Base-by-base conservation (phyloP, 306 rosid genomes). In the Chamaecrista fasciculata region DNA sequence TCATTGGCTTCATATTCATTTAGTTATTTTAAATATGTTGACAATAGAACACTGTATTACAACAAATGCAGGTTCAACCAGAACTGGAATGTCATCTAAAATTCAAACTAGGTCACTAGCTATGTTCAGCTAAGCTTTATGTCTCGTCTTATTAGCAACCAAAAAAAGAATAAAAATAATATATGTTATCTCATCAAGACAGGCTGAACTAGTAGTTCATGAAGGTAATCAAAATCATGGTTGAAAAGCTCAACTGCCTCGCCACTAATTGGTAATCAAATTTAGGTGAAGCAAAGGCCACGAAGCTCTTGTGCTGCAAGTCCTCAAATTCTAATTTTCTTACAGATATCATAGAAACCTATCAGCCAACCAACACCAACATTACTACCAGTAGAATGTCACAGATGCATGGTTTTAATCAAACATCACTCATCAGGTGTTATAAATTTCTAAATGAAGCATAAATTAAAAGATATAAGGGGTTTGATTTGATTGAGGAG, bases 301-400 rank as follows among this genome's bases (percentile, higher is more conserved):
- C 34, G 51, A 6, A 70, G 33, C 60, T 23, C 66, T 55, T 11
- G 5, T 25, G 61, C 46, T 44, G 59, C 28, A 51, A 76, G 71
- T 63, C 20, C 24, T 64, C 28, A 74, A 44, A 48, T 34, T 66
- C 29, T 43, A 74, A 33, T 42, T 65, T 64, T 64, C 10, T 65
- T 19, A 72, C 46, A 33, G 55, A 37, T 67, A 3, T 49, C 51
- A 67, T 19, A 49, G 40, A 48, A 67, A 47, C 37, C 46, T 18
- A 49, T 37, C 25, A 42, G 4, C 49, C 24, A 58, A 18, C 5
- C 11, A 11, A 21, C 61, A 31, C 37, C 55, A 11, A 9, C 12
- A 58, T 18, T 62, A 36, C 34, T 53, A 43, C 28, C n/a, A 55
- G 58, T n/a, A 0, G 24, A 62, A 55, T 37, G 1, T 15, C 11